Base-by-base conservation (phyloP, 306 rosid species). In the Ceratonia siliqua region DNA sequence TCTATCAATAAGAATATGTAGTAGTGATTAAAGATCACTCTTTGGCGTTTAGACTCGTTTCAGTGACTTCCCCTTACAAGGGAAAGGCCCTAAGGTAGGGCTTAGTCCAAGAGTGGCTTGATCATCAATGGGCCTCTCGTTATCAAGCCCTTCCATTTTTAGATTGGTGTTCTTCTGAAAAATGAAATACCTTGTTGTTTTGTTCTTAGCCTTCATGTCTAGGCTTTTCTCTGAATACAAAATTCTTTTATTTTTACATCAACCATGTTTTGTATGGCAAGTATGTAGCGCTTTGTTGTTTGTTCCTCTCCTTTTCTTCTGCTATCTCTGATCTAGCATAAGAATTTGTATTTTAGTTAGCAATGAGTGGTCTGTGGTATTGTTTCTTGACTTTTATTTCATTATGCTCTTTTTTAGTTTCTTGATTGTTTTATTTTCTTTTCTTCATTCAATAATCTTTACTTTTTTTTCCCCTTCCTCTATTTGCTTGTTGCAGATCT, bases 401-500 rank as follows among this genome's bases (percentile, higher is more conserved):
- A 30, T 27, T 41, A 56, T 42, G 45, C 27, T 70, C 18, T 30
- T 18, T 1, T 56, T 25, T 64, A 28, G 5, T 21, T 46, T 13
- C 63, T 5, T 8, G 53, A 28, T 38, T 52, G 7, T 32, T 8
- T 21, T 62, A 25, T 41, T 53, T 62, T 48, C 73, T 50, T 13
- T 3, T 27, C 14, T 59, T 62, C 8, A 10, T 57, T 61, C 49
- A 30, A 80, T 86, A 49, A 86, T 76, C 52, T 59, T 32, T 50
- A n/a, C 61, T 43, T 53, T 6, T 70, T 50, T 68, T 49, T 55
- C 38, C n/a, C 62, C 56, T 48, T 36, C 18, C 46, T 38, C 69
- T 43, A 43, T 69, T 78, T 84, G 79, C 73, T 73, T 66, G 59
- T 71, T 76, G 86, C 91, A 90, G 96, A 90, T 82, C 77, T 86